Conservation (phyloP, 1,139 yeast species). For the Lodderomyces metapsilosis region DNA sequence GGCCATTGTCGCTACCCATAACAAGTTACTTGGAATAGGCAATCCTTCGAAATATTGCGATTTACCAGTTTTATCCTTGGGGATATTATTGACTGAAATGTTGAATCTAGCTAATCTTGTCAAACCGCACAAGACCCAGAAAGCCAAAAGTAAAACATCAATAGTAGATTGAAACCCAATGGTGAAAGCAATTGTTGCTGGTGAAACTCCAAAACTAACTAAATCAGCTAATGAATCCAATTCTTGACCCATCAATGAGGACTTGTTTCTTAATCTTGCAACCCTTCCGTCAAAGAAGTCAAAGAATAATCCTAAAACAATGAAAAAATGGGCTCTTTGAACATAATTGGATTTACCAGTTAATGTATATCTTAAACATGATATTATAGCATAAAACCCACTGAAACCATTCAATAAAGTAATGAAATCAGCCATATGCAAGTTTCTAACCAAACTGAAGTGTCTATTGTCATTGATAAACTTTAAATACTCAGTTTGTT, state of each 20-base stretch:
- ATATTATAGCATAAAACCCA: conserved; percentile 86
- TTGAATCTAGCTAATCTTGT: conserved; percentile 93
- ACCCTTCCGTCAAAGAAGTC: conserved; percentile 97
- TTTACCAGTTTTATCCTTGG: conserved; percentile 83
- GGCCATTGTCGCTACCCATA: conserved; percentile 73
- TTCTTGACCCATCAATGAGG: conserved; percentile 95
- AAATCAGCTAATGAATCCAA: conserved; percentile 94
- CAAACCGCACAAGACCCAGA: conserved; percentile 90
- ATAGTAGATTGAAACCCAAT: conserved; percentile 83
- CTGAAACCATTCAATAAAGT: conserved; percentile 87
- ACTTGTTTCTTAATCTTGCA: conserved; percentile 88
- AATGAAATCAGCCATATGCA: conserved; percentile 94
- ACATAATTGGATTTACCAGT: conserved; percentile 69
- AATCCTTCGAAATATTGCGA: conserved; percentile 87
- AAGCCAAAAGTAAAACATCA: conserved; percentile 73
- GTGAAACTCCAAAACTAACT: conserved; percentile 89
- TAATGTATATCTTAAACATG: conserved; percentile 76
- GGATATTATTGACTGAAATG: conserved; percentile 88
- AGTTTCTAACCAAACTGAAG: conserved; percentile 69
- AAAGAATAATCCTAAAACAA: conserved; percentile 84
- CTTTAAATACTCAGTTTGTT: conserved; percentile 70
- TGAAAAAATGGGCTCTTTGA: conserved; percentile 86
- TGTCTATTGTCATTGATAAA: conserved; percentile 81
- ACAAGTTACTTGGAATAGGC: conserved; percentile 87
- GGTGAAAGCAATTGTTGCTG: conserved; percentile 89